Percentiles rank a stretch among this genome's conserved stretches.
These are phyloP conservation scores for Ettlia oleoabundans DNA, from an alignment of 139 green algal species.

Conservation along the genomic window DNA sequence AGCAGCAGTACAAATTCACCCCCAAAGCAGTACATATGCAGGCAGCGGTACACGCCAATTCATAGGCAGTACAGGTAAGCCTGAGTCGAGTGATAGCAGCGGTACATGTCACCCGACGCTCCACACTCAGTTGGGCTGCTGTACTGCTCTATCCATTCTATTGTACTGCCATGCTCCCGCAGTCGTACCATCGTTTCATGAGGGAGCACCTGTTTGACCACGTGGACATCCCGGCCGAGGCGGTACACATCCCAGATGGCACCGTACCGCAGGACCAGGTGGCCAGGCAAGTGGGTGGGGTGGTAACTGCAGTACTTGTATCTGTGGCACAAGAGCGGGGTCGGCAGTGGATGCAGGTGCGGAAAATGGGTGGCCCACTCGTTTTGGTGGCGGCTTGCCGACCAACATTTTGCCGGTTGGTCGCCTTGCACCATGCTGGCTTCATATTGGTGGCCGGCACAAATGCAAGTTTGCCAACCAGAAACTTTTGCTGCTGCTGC, in stretches of 20 bases:
- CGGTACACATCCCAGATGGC: slow-evolving; percentile 23
- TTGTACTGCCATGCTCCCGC: no score
- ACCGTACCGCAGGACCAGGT: slow-evolving; percentile 6
- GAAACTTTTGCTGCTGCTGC: no score
- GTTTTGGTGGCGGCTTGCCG: no score
- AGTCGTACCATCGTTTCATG: slow-evolving; percentile 39
- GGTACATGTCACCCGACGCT: neutral
- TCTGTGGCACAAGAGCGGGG: neutral
- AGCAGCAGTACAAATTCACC: neutral
- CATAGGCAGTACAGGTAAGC: neutral
- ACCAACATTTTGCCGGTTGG: no score
- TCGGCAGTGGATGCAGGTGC: no score
- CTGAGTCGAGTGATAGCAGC: neutral
- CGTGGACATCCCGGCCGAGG: slow-evolving; percentile 26
- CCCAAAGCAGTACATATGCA: neutral
- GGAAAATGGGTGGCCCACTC: no score
- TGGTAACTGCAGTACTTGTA: neutral
- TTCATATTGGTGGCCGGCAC: no score
- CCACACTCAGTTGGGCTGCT: neutral
- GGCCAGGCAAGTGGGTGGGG: neutral
- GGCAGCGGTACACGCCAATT: neutral
- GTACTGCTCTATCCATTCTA: no score
- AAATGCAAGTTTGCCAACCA: no score
- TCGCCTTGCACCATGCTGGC: no score
- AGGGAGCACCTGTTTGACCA: slow-evolving; percentile 36